Conservation (phyloP, 345 rosid genomes). For the Brassica juncea region DNA sequence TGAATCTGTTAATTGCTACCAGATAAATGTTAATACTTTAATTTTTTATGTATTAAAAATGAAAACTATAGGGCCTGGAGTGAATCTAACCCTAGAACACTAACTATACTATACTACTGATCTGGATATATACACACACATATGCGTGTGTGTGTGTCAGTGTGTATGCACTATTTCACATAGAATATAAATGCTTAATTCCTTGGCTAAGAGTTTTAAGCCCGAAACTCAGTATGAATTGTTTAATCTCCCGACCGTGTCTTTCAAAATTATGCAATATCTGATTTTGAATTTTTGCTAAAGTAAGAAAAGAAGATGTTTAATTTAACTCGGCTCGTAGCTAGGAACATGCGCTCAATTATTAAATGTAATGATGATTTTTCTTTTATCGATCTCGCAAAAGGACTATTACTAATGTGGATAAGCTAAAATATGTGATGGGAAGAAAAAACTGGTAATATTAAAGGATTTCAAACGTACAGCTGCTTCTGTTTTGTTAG, state of each 20-base stretch:
- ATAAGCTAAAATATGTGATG: background rate
- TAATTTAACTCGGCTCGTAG: background rate
- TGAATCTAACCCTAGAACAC: conserved; percentile 21
- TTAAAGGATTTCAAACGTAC: background rate
- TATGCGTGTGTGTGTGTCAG: background rate
- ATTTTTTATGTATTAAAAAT: background rate
- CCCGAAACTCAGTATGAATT: background rate
- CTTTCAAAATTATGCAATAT: background rate
- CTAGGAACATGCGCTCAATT: background rate
- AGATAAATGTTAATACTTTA: background rate
- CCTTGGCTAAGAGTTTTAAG: background rate
- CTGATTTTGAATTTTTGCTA: background rate
- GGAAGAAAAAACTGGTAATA: background rate
- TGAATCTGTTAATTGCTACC: background rate
- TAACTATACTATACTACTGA: background rate
- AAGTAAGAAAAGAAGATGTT: background rate
- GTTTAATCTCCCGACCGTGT: background rate
- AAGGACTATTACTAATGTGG: background rate
- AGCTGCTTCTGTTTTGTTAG: background rate
- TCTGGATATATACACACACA: background rate
- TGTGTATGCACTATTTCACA: background rate
- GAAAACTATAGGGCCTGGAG: background rate
- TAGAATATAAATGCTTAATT: background rate
- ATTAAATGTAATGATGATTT: background rate
- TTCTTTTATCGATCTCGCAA: background rate